These are phyloP conservation scores for Wolfiporia cocos DNA, from an alignment of 1,284 basidiomycete species.

Conservation along the genomic window DNA sequence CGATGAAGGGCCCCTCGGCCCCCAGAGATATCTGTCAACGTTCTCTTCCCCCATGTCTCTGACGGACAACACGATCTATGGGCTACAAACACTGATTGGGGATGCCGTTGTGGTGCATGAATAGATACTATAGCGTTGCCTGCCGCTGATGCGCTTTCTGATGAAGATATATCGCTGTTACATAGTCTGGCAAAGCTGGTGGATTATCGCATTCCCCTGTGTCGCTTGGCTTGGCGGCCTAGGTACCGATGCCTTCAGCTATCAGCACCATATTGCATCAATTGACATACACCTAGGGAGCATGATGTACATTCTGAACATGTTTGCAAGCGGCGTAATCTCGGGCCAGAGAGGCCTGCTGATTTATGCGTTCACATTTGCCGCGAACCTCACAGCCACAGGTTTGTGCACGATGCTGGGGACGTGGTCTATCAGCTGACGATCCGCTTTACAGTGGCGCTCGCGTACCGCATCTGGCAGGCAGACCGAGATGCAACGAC, in stretches of 20 bases:
- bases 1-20: conserved; percentile 1
- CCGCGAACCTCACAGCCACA: conserved; percentile 3
- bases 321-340: conserved; percentile 1
- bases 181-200: conserved; percentile 3
- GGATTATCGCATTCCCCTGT: conserved; percentile 2
- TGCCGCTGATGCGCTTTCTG: neutral
- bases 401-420: too few species aligned
- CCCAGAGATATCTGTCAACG: conserved; percentile 1
- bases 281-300: neutral
- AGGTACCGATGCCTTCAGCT: neutral
- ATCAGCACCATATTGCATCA: neutral
- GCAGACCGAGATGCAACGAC: neutral
- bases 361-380: conserved; percentile 5
- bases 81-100: conserved; percentile 4
- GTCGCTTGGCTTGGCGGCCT: conserved; percentile 3
- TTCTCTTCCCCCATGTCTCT: neutral
- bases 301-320: conserved; percentile 2
- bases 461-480: conserved; percentile 2
- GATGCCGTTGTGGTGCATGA: conserved; percentile 6
- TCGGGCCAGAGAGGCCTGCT: conserved; percentile 1
- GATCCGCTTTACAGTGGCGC: neutral
- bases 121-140: too few species aligned
- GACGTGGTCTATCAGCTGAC: neutral
- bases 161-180: conserved; percentile 6
- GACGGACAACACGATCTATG: conserved; percentile 1